A percentile compares a stretch with the other conserved stretches of the same genome.
These are phyloP conservation scores for Fistulina hepatica DNA, from an alignment of 1,284 basidiomycete genomes.

Conservation along the genomic window DNA sequence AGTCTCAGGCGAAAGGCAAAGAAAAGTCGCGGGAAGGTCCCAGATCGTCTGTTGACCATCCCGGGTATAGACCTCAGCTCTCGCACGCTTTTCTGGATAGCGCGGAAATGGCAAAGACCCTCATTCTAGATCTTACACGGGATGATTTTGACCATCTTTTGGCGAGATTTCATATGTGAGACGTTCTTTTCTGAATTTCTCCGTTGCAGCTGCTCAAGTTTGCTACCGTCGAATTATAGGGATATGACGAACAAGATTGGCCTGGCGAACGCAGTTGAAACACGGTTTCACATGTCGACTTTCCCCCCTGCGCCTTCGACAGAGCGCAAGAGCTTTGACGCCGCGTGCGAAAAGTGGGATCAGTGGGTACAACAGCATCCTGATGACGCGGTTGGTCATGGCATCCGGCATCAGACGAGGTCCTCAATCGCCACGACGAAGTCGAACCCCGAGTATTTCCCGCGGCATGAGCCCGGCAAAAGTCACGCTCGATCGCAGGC, in stretches of 20 bases:
- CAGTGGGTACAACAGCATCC: slow-evolving; percentile 28
- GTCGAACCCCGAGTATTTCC: not conserved
- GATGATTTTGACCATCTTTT: slow-evolving; percentile 48
- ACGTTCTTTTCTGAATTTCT: slow-evolving; percentile 13
- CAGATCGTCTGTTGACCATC: slow-evolving; percentile 7
- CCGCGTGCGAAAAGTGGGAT: slow-evolving; percentile 43
- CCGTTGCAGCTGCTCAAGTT: slow-evolving; percentile 1
- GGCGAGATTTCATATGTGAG: slow-evolving; percentile 49
- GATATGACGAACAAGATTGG: slow-evolving; percentile 53
- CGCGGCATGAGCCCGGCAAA: not conserved
- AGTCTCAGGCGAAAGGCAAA: slow-evolving; percentile 10
- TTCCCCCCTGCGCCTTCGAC: slow-evolving; percentile 27
- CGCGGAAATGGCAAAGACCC: slow-evolving; percentile 25
- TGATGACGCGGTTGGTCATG: slow-evolving; percentile 1
- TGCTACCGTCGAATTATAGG: slow-evolving; percentile 25
- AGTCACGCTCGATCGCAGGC: not conserved
- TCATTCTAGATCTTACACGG: slow-evolving; percentile 39
- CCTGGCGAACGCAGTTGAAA: slow-evolving; percentile 33
- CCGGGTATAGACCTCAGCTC: not conserved
- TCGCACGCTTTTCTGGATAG: slow-evolving; percentile 13
- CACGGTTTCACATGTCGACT: slow-evolving; percentile 37
- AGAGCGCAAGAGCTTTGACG: slow-evolving; percentile 44
- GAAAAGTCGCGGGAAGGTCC: slow-evolving; percentile 12
- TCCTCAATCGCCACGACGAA: too few species aligned
- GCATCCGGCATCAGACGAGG: too few species aligned